Evolutionary conservation across 2,329 filamentous ascomycete genomes (phyloP).

Genomic region (Atkinsonella hypoxylon): DNA sequence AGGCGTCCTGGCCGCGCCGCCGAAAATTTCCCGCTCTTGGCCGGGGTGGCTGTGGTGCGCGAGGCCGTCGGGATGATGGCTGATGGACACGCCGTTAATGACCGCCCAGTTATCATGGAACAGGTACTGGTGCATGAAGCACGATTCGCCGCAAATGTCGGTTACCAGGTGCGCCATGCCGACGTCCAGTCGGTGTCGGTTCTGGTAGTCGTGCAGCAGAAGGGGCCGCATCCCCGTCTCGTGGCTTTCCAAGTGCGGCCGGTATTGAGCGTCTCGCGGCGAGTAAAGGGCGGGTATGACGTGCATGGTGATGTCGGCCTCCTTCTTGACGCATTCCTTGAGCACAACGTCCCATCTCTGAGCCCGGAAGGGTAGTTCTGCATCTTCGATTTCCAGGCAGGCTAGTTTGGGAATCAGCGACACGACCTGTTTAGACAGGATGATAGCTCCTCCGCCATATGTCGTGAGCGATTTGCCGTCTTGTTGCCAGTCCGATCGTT

Average conservation of each 20-base stretch:
- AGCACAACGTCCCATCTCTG: conserved; percentile 30
- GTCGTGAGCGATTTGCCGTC: conserved; percentile 24
- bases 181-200: conserved; percentile 27
- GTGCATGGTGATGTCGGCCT: conserved; percentile 25
- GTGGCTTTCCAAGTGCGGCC: conserved; percentile 19
- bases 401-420: conserved; percentile 22
- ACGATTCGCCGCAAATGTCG: conserved; percentile 30
- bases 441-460: conserved; percentile 32
- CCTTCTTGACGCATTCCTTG: conserved; percentile 25
- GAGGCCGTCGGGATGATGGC: conserved; percentile 28
- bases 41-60: conserved; percentile 5
- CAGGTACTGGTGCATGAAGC: conserved; percentile 34
- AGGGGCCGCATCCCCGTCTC: conserved; percentile 29
- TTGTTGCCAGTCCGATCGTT: conserved; percentile 30
- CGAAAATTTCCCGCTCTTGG: background rate
- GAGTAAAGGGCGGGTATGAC: conserved; percentile 32
- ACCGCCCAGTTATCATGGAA: conserved; percentile 36
- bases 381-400: conserved; percentile 20
- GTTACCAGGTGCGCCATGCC: conserved; percentile 29
- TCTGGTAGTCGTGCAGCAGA: conserved; percentile 26
- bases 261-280: conserved; percentile 22
- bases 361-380: conserved; percentile 9
- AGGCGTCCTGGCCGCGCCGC: conserved; percentile 5
- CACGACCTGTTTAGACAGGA: conserved; percentile 26
- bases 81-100: conserved; percentile 33